Evolutionary conservation across 2,329 filamentous ascomycete species (phyloP), one percentile per base, ranked within the genome.

Genomic region (Diatrype stigma): DNA sequence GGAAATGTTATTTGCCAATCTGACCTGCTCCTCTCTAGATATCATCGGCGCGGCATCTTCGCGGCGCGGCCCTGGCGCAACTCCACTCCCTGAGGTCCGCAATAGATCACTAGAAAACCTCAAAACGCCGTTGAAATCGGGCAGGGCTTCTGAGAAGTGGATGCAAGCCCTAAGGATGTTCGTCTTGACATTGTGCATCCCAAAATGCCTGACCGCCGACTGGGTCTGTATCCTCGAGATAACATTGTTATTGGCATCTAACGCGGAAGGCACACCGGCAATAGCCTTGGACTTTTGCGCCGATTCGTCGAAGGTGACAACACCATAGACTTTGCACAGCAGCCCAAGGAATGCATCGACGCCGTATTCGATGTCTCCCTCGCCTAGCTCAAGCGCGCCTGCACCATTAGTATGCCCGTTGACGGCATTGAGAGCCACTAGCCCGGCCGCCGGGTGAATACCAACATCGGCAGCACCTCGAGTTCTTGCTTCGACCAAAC

Each of bases 401-500:
- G 77, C 73, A 10, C 78, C 79, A 51, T 74, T 77, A 19, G 67
- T 69, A 40, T 76, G 76, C 1, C 76, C 74, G 51, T 72, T 74
- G 2, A 73, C 68, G 11, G 80, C 73, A 56, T 84, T 87, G 28
- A 94, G 73, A 12, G 86, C 85, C 23, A 90, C 85, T 47, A 96
- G 74, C 0, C 90, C 92, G 10, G 93, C 90, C 17, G 93, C 93
- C 38, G 94, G 94, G 70, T 97, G 93, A 34, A 99, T 90, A 3
- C 93, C 94, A 63, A 94, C 89, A 65, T 97, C 94, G n/a, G 94
- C 92, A 38, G 94, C 94, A 30, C 93, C 93, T 45, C 93, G 81
- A 45, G 95, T 96, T 37, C 94, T 82, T 16, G 94, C 94, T 69
- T 96, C 90, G 4, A 96, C 86, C 8, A 99, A 77, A 2, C 89